Evolutionary conservation across 352 stramenopile genomes (phyloP), one percentile per base, ranked within the genome.

Genomic region (Pythium dissotocum): DNA sequence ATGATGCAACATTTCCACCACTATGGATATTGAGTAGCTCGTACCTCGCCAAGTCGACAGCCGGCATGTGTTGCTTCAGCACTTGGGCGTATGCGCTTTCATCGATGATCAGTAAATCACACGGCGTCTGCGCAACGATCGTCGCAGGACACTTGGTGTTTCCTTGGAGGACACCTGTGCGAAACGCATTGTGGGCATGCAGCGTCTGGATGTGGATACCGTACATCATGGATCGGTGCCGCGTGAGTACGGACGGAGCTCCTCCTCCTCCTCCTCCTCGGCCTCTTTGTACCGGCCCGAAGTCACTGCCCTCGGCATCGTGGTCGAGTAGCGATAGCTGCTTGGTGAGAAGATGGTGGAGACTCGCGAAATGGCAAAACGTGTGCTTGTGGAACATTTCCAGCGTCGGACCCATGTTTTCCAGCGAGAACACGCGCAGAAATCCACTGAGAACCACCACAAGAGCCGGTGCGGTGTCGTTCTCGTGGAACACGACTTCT

Each of bases 371-470:
- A 2, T 76, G 63, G 49, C 82, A 90, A 51, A 90, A 89, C 4
- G 78, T 57, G 65, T 90, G 82, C 0, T 79, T 70, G 30, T 82
- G 76, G 26, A 90, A 85, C 82, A 90, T 89, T 21, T 89, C 82
- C 28, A 80, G 51, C 7, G 79, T 79, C n/a, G 71, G 69, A 2
- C 73, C 70, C 71, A 88, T 83, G 63, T 87, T 70, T 28, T 90
- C 80, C n/a, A 85, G 68, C 16, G 80, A 87, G 62, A 88, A 90
- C 12, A 90, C 78, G 8, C 77, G 79, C 18, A 88, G 18, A 32
- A 88, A 89, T 2, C 82, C 82, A 2, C 71, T 74, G 9, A 88
- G 61, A n/a, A 89, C n/a, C 0, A 81, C 61, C 9, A 89, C 72
- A 7, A 90, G 70, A 8, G 65, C 63, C 32, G 60, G 63, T 2